Evolutionary conservation across 768 basidiomycete genomes (phyloP).

Genomic region (Russula lepida): DNA sequence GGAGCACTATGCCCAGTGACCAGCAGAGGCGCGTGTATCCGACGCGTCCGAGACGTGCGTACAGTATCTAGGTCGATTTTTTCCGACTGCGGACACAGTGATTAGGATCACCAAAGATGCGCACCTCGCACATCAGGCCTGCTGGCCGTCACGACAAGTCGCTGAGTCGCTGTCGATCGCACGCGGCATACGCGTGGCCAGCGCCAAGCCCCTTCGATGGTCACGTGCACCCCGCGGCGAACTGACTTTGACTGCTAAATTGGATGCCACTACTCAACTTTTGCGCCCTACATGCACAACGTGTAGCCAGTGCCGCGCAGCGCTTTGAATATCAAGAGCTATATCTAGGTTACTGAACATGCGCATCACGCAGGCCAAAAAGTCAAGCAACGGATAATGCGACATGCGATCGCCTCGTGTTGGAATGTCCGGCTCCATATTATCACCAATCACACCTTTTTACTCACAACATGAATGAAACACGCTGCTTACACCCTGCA

Average conservation of each 20-base stretch:
- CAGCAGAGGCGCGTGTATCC: too few species aligned
- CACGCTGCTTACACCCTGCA: constrained; percentile 17
- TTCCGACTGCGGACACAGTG: not conserved
- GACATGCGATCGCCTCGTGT: constrained; percentile 14
- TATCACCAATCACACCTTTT: constrained; percentile 14
- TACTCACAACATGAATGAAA: constrained; percentile 4
- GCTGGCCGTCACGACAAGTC: not conserved
- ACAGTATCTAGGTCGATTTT: not conserved
- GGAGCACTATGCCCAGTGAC: not conserved
- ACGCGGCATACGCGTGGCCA: not conserved
- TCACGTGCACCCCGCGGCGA: not conserved
- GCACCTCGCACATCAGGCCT: not conserved
- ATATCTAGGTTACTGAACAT: not conserved
- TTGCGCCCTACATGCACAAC: not conserved
- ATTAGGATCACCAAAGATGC: not conserved
- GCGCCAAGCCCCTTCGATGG: not conserved
- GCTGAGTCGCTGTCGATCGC: not conserved
- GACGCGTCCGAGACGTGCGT: too few species aligned
- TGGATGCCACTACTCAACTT: not conserved
- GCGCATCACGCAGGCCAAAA: constrained; percentile 5
- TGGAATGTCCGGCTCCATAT: constrained; percentile 4
- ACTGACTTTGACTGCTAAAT: too few species aligned
- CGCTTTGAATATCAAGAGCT: not conserved
- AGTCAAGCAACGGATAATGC: constrained; percentile 1
- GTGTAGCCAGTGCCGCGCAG: not conserved